Evolutionary conservation across 2,329 filamentous ascomycete species (phyloP).

Genomic region (Nigrograna mackinnonii): DNA sequence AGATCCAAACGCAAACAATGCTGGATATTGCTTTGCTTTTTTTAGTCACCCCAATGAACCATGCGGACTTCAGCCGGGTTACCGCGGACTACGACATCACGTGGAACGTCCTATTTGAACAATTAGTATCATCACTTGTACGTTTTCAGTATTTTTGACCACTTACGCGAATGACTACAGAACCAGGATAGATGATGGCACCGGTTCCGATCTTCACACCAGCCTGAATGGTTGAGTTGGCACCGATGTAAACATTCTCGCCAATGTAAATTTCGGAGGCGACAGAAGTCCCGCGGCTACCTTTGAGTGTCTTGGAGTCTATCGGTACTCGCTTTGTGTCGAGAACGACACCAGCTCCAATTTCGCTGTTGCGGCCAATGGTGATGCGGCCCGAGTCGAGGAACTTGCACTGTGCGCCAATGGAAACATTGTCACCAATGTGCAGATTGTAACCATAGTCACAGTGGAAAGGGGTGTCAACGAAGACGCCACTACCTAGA

Average conservation of each 20-base stretch:
- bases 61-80: constrained; percentile 47
- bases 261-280: constrained; percentile 77
- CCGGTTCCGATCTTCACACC: constrained; percentile 58
- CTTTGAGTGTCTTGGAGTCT: constrained; percentile 74
- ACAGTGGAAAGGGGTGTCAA: constrained; percentile 88
- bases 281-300: constrained; percentile 71
- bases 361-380: constrained; percentile 73
- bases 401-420: constrained; percentile 82
- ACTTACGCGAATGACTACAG: constrained; percentile 59
- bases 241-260: constrained; percentile 69
- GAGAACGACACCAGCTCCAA: constrained; percentile 83
- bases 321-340: constrained; percentile 74
- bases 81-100: constrained; percentile 50
- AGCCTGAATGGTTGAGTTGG: constrained; percentile 63
- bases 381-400: constrained; percentile 83
- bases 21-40: not conserved
- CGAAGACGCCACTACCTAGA: constrained; percentile 74
- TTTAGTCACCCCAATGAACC: constrained; percentile 19
- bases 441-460: constrained; percentile 96
- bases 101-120: constrained; percentile 46
- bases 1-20: no score
- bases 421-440: constrained; percentile 81
- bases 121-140: constrained; percentile 16
- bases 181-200: constrained; percentile 57
- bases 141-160: not conserved